phyloP scores from a whole-genome alignment of 306 rosid species.

The Pyrus pyrifolia region DNA sequence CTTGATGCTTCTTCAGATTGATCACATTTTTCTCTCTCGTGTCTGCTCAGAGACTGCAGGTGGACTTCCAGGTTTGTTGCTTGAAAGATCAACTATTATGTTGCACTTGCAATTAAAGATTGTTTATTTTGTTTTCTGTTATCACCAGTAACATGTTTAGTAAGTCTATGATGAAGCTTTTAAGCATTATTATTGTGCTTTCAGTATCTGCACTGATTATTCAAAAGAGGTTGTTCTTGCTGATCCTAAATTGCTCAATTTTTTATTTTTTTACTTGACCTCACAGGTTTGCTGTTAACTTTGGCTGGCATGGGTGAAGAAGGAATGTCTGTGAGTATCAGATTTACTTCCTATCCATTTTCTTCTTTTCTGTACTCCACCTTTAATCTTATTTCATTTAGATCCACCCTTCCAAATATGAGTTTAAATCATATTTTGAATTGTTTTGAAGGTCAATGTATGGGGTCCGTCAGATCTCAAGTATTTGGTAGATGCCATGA shows the following conservation, averaged over 20 bases:
- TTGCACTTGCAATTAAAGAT: slow-evolving; percentile 5
- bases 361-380: too few species aligned
- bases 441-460: slow-evolving; percentile 58
- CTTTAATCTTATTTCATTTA: too few species aligned
- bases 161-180: background rate
- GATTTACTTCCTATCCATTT: background rate
- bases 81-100: slow-evolving; percentile 4
- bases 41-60: slow-evolving; percentile 97
- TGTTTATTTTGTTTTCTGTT: background rate
- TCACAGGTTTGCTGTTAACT: slow-evolving; percentile 80
- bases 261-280: slow-evolving; percentile 6
- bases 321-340: slow-evolving; percentile 77
- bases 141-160: background rate
- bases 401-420: background rate
- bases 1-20: slow-evolving; percentile 54
- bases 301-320: slow-evolving; percentile 95
- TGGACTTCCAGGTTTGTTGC: slow-evolving; percentile 82
- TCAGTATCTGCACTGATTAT: background rate
- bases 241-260: slow-evolving; percentile 15
- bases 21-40: slow-evolving; percentile 90
- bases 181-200: background rate
- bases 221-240: background rate
- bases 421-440: slow-evolving; percentile 9
- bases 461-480: slow-evolving; percentile 95
- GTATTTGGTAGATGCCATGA: slow-evolving; percentile 83